phyloP scores from a whole-genome alignment of 1,284 basidiomycete genomes.

The Moniliophthora roreri region DNA sequence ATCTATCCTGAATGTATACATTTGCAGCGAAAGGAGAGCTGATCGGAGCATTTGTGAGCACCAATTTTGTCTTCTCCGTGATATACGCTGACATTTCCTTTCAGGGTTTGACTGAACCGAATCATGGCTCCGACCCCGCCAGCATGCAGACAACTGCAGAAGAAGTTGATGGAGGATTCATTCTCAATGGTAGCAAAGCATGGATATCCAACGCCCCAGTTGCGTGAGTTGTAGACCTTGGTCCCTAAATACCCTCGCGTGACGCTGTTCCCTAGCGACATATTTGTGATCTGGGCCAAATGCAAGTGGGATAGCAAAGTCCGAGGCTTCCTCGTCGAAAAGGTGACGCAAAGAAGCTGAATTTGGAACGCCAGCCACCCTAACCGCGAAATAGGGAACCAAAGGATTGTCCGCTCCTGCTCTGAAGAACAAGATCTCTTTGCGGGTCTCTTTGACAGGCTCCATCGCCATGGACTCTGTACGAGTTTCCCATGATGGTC shows the following conservation, averaged over 20 bases:
- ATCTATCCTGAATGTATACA: not conserved
- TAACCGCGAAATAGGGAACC: conserved; percentile 53
- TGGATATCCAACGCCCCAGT: conserved; percentile 95
- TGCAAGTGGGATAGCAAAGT: conserved; percentile 94
- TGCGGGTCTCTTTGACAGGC: conserved; percentile 89
- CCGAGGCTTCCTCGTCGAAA: conserved; percentile 91
- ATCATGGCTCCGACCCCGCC: conserved; percentile 93
- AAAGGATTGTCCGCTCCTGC: conserved; percentile 85
- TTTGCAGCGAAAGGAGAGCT: conserved; percentile 79
- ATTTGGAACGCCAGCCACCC: conserved; percentile 2
- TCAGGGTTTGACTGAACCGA: conserved; percentile 92
- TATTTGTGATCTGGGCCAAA: conserved; percentile 93
- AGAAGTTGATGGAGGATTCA: conserved; percentile 83
- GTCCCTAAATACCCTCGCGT: conserved; percentile 1
- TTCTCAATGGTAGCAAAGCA: conserved; percentile 91
- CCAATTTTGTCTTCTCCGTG: not conserved
- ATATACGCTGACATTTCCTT: not conserved
- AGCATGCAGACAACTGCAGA: conserved; percentile 93
- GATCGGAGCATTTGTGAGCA: conserved; percentile 88
- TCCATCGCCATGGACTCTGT: conserved; percentile 94
- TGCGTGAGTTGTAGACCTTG: conserved; percentile 53
- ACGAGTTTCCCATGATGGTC: conserved; percentile 62
- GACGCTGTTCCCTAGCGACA: conserved; percentile 47
- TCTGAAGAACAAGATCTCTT: conserved; percentile 92
- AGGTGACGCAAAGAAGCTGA: conserved; percentile 43